A percentile compares a stretch with the other conserved stretches of the same genome.
Evolutionary conservation across 2,329 filamentous ascomycete species (phyloP).

Genomic region (Scortechinia acanthostroma): DNA sequence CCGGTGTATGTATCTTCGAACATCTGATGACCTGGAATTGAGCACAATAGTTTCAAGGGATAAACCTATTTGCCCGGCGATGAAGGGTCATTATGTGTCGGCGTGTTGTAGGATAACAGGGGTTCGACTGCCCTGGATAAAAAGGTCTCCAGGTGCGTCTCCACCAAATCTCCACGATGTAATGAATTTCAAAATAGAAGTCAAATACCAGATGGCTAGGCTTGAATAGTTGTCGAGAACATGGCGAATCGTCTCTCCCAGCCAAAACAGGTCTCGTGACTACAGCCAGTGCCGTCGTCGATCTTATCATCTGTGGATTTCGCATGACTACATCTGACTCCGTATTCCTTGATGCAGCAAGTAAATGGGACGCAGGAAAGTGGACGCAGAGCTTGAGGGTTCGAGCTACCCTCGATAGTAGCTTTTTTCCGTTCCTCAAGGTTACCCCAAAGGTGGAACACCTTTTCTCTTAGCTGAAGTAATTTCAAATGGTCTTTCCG

Average conservation of each 20-base stretch:
- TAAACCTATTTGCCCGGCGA: no score
- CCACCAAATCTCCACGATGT: no score
- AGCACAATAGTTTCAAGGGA: no score
- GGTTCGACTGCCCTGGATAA: no score
- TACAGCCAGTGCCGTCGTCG: background rate
- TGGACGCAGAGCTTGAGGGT: background rate
- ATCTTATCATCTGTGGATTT: background rate
- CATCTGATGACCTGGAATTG: no score
- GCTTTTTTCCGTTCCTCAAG: constrained; percentile 7
- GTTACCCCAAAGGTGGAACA: constrained; percentile 9
- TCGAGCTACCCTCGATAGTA: background rate
- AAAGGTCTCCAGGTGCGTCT: no score
- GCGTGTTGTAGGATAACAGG: no score
- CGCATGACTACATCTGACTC: background rate
- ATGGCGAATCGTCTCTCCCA: constrained; percentile 1
- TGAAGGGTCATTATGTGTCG: no score
- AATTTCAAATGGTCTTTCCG: constrained; percentile 6
- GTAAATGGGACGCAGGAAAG: background rate
- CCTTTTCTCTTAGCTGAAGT: constrained; percentile 7
- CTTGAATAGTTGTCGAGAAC: background rate
- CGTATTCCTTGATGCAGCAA: constrained; percentile 1
- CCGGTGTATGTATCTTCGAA: no score
- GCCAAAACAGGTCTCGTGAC: background rate
- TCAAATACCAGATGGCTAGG: no score
- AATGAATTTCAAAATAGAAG: no score